Conservation (phyloP, 495 filamentous ascomycete species). For the Astrocystis sublimbata region DNA sequence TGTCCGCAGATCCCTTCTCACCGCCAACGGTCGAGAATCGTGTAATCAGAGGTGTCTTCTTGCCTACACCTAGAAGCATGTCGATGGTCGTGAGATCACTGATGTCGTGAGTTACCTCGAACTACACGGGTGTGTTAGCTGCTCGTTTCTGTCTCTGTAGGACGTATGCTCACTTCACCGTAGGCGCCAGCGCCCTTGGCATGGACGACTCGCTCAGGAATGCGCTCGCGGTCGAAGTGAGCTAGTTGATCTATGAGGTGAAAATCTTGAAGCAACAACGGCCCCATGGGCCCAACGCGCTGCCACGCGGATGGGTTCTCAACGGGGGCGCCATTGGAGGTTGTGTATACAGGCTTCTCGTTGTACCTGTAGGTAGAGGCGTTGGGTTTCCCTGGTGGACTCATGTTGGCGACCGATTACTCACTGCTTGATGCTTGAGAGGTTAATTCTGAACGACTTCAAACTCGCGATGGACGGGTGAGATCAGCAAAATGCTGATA, state of each 20-base stretch:
- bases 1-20: constrained; percentile 70
- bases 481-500: no score
- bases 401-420: no score
- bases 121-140: constrained; percentile 42
- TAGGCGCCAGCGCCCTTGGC: constrained; percentile 78
- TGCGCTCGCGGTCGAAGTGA: constrained; percentile 84
- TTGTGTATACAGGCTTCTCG: no score
- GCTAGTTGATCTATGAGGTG: constrained; percentile 28
- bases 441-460: no score
- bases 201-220: constrained; percentile 85
- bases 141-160: constrained; percentile 39
- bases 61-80: constrained; percentile 61
- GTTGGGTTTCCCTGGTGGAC: no score
- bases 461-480: no score
- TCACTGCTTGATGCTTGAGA: no score
- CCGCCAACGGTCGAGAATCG: constrained; percentile 74
- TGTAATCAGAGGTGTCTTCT: constrained; percentile 62
- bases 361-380: no score
- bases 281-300: no score
- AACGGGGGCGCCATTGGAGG: no score
- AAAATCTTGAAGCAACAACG: no score
- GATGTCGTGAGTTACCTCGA: constrained; percentile 63
- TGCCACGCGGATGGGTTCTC: no score
- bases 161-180: constrained; percentile 63
- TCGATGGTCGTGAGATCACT: constrained; percentile 45